phyloP scores from a whole-genome alignment of 2,329 filamentous ascomycete genomes.

The Lanzia echinophila region DNA sequence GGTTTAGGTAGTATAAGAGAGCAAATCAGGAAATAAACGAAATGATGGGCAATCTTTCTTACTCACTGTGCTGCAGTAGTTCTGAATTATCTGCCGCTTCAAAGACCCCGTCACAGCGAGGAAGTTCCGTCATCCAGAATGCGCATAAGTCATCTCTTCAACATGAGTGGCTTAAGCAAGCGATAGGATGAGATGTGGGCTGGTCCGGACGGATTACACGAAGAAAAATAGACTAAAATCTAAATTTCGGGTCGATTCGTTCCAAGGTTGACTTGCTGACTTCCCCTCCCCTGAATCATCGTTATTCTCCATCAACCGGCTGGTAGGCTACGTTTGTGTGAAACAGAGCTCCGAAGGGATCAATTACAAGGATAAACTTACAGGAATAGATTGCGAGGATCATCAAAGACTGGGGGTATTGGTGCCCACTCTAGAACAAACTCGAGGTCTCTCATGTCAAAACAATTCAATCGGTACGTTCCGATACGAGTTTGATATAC shows the following conservation, averaged over 20 bases:
- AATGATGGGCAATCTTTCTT: not conserved
- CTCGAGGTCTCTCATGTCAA: not conserved
- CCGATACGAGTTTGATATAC: not conserved
- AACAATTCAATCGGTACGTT: not conserved
- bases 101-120: not conserved
- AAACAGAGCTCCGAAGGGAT: constrained; percentile 27
- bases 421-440: not conserved
- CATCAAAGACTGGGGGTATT: constrained; percentile 3
- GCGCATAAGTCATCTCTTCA: not conserved
- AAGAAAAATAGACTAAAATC: constrained; percentile 11
- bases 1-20: not conserved
- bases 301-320: constrained; percentile 1
- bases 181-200: constrained; percentile 3
- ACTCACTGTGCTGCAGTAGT: not conserved
- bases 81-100: not conserved
- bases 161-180: not conserved
- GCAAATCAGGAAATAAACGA: constrained; percentile 1
- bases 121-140: not conserved
- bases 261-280: not conserved
- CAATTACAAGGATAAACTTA: constrained; percentile 17
- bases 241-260: not conserved
- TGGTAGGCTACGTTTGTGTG: constrained; percentile 23
- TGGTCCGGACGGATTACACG: constrained; percentile 16
- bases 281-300: not conserved
- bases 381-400: constrained; percentile 13